A percentile compares a stretch with the other conserved stretches of the same genome.
These are phyloP conservation scores for Penicillium taxi DNA, from an alignment of 495 filamentous ascomycete species.

Conservation along the genomic window DNA sequence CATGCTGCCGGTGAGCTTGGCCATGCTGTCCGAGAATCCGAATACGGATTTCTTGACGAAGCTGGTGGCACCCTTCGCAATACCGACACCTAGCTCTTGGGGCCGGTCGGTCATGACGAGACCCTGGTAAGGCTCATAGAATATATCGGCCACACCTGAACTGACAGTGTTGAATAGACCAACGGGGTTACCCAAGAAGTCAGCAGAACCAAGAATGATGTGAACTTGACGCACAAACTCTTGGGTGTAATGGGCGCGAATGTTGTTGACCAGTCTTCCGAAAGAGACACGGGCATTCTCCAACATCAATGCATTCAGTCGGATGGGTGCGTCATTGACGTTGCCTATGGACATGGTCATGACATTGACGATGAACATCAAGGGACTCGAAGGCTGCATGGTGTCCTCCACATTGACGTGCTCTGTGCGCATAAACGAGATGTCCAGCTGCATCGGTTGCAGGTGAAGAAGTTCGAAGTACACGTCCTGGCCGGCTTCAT, in stretches of 20 bases:
- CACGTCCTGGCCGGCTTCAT: constrained; percentile 78
- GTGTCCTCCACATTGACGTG: constrained; percentile 93
- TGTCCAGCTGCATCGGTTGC: constrained; percentile 94
- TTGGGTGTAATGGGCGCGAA: constrained; percentile 91
- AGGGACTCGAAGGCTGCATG: constrained; percentile 71
- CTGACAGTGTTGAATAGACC: constrained; percentile 97
- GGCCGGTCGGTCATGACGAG: constrained; percentile 92
- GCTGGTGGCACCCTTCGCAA: constrained; percentile 91
- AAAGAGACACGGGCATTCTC: constrained; percentile 92
- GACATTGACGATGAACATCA: constrained; percentile 98
- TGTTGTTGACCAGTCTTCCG: constrained; percentile 70
- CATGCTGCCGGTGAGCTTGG: constrained; percentile 93
- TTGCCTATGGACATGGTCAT: constrained; percentile 99
- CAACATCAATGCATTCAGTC: constrained; percentile 85
- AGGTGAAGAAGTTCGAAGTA: constrained; percentile 97
- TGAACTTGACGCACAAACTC: constrained; percentile 93
- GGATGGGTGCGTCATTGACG: constrained; percentile 91
- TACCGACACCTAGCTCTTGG: constrained; percentile 86
- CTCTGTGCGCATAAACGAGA: constrained; percentile 95
- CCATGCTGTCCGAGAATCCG: constrained; percentile 90
- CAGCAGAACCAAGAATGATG: constrained; percentile 90
- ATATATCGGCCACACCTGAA: constrained; percentile 93
- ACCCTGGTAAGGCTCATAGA: constrained; percentile 98
- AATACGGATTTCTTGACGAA: constrained; percentile 99
- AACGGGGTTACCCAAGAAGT: constrained; percentile 97